These are phyloP conservation scores for Podospora pseudopauciseta DNA, from an alignment of 495 filamentous ascomycete species.

Conservation along the genomic window DNA sequence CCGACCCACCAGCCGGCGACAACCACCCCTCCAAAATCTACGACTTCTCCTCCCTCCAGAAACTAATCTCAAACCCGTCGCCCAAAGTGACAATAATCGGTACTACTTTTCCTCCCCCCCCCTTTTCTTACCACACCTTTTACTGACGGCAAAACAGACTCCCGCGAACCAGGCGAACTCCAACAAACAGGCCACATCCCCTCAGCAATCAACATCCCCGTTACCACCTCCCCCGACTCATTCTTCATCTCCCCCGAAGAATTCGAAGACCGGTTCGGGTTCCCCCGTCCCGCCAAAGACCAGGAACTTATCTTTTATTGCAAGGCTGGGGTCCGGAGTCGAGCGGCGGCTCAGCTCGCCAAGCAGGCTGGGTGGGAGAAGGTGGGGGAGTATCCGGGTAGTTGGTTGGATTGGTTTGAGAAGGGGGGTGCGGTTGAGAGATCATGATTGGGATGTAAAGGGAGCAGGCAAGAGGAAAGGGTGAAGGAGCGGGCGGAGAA, in stretches of 20 bases:
- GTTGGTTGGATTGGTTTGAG: constrained; percentile 83
- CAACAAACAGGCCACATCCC: constrained; percentile 69
- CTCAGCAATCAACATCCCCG: constrained; percentile 70
- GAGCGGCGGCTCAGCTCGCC: constrained; percentile 77
- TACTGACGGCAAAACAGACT: constrained; percentile 47
- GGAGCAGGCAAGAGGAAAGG: constrained; percentile 31
- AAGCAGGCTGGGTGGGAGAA: constrained; percentile 67
- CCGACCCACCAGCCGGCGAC: background rate
- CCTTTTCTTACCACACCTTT: too few species aligned
- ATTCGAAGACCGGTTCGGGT: constrained; percentile 72
- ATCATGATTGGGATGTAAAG: constrained; percentile 11
- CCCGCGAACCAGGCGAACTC: constrained; percentile 83
- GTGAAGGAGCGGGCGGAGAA: background rate
- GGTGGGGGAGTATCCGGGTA: constrained; percentile 79
- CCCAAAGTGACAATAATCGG: constrained; percentile 18
- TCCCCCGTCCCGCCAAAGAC: constrained; percentile 53
- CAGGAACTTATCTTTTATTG: constrained; percentile 83
- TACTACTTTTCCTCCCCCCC: background rate
- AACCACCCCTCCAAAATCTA: background rate
- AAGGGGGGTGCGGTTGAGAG: constrained; percentile 61
- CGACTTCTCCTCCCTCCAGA: background rate
- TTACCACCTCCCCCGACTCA: constrained; percentile 71
- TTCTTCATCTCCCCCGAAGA: constrained; percentile 69
- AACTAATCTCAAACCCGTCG: background rate
- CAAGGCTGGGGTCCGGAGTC: constrained; percentile 79